Percentiles rank a stretch among this genome's conserved stretches.
Evolutionary conservation across 306 rosid genomes (phyloP).

Genomic region (Pterocarpus santalinus): DNA sequence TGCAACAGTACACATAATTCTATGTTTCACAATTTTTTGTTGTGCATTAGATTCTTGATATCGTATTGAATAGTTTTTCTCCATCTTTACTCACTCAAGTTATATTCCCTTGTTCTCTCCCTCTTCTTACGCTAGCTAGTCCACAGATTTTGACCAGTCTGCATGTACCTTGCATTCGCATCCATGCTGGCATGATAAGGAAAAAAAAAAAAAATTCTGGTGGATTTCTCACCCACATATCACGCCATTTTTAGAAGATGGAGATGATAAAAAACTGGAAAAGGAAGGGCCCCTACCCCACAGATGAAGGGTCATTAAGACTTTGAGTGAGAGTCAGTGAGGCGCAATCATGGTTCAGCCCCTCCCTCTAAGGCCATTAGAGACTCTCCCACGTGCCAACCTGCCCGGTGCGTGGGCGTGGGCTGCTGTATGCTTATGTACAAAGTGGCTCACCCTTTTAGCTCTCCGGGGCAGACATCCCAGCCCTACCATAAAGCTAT

Average conservation of each 20-base stretch:
- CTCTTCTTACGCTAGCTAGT: neutral
- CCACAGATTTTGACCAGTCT: slow-evolving; percentile 29
- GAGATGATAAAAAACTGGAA: neutral
- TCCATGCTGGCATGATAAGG: neutral
- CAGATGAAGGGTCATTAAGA: slow-evolving; percentile 52
- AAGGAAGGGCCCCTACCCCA: slow-evolving; percentile 29
- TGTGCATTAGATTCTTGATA: slow-evolving; percentile 20
- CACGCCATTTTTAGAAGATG: slow-evolving; percentile 23
- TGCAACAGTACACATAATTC: neutral
- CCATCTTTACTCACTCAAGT: neutral
- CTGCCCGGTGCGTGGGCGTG: slow-evolving; percentile 64
- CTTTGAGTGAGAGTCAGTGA: slow-evolving; percentile 46
- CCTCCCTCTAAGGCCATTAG: slow-evolving; percentile 50
- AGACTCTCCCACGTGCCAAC: slow-evolving; percentile 84
- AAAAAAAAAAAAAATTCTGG: neutral
- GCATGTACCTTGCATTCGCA: slow-evolving; percentile 13
- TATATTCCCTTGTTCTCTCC: neutral
- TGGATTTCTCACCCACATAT: slow-evolving; percentile 42
- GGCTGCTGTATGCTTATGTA: slow-evolving; percentile 35
- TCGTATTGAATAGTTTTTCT: neutral
- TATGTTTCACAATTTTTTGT: neutral
- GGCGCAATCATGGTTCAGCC: slow-evolving; percentile 60
- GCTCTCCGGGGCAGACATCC: slow-evolving; percentile 63
- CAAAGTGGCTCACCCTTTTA: slow-evolving; percentile 60
- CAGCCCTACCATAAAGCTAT: slow-evolving; percentile 71